Evolutionary conservation across 2,329 filamentous ascomycete genomes (phyloP), one percentile per base, ranked within the genome.

Genomic region (Exophiala mesophila): DNA sequence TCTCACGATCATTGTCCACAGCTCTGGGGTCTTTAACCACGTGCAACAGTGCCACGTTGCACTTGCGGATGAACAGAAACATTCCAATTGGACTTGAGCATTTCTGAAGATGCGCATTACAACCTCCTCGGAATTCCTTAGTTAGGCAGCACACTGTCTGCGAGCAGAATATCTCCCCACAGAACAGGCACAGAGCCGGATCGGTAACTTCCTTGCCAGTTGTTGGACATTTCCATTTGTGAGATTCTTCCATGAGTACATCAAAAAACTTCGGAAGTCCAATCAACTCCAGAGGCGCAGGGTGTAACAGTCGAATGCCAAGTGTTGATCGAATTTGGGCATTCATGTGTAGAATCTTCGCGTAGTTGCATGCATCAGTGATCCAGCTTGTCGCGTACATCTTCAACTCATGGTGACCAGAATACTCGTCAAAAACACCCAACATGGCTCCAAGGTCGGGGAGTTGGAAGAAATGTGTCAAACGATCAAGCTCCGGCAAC

Each of bases 41-140:
- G 66, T 95, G 88, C 41, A 94, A 71, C 63, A 94, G 94, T 47
- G 94, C 79, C 29, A 94, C 81, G 55, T 84, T 87, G 68, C 94
- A 97, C 69, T 97, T 97, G 54, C 92, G 85, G 55, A 98, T 90
- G 63, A 94, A 95, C 63, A 98, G 83, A 69, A 94, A 97, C 23
- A 96, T 71, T n/a, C 92, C 92, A 35, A 94, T 35, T 32, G 33
- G 38, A 36, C 44, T 32, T 39, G 23, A 44, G 32, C 39, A 50
- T 31, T 82, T 88, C 51, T 76, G 69, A 71, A 95, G 81, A 67
- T 98, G 92, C 67, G 94, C 87, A 63, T 90, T 89, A 52, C 86
- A 90, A 21, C 94, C 89, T 33, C 89, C 89, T 47, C 87, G 77
- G 51, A 74, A 77, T 46, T 79, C 72, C 55, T 80, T 81, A 20